Conservation (phyloP, 306 rosid species). For the Prunus fruticosa region DNA sequence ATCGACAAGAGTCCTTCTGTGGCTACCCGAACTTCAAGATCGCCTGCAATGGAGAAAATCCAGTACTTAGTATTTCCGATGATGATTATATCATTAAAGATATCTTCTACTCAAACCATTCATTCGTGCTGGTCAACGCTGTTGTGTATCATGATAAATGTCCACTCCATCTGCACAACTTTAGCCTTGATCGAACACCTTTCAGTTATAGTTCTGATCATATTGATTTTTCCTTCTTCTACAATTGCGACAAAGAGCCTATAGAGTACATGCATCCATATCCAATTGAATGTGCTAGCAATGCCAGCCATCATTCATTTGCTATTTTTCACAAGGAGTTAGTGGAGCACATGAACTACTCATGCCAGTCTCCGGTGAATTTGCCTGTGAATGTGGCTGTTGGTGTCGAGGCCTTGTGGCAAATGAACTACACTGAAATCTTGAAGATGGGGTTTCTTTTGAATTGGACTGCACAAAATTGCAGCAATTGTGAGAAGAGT, state of each 20-base stretch:
- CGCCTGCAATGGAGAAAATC: slow-evolving; percentile 36
- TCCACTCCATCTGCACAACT: slow-evolving; percentile 50
- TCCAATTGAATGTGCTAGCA: slow-evolving; percentile 42
- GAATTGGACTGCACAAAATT: slow-evolving; percentile 55
- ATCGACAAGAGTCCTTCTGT: slow-evolving; percentile 43
- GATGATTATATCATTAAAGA: slow-evolving; percentile 45
- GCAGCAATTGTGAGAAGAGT: slow-evolving; percentile 48
- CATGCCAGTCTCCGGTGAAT: slow-evolving; percentile 42
- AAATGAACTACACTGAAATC: slow-evolving; percentile 44
- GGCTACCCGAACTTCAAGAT: slow-evolving; percentile 54
- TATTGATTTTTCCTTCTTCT: slow-evolving; percentile 50
- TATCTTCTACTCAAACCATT: slow-evolving; percentile 47
- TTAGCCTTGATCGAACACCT: slow-evolving; percentile 47
- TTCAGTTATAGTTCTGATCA: slow-evolving; percentile 31
- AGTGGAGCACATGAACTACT: slow-evolving; percentile 31
- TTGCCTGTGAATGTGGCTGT: slow-evolving; percentile 34
- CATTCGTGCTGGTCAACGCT: slow-evolving; percentile 33
- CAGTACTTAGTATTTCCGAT: slow-evolving; percentile 45
- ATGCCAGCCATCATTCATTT: slow-evolving; percentile 45
- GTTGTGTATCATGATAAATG: slow-evolving; percentile 29
- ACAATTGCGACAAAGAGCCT: slow-evolving; percentile 51
- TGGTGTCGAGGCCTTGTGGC: slow-evolving; percentile 20
- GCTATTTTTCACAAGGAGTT: slow-evolving; percentile 51
- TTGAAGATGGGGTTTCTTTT: slow-evolving; percentile 63
- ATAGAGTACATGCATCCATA: slow-evolving; percentile 24